phyloP scores from a whole-genome alignment of 2,329 filamentous ascomycete species.

The Ascochyta rabiei region DNA sequence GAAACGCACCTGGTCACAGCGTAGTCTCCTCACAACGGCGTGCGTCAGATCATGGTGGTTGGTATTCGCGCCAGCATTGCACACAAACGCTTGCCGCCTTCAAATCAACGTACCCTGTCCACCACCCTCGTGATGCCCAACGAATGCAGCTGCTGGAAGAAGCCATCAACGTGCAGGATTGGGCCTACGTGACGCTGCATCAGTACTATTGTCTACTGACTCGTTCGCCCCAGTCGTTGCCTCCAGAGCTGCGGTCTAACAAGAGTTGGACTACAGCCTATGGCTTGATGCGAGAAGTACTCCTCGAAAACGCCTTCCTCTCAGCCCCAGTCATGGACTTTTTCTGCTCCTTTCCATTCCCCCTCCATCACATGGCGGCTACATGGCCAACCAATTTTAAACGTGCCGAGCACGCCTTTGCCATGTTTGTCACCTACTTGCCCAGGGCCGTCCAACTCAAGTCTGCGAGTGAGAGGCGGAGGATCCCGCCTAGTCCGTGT shows the following conservation, averaged over 20 bases:
- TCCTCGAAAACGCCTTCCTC: constrained; percentile 56
- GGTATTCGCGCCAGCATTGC: constrained; percentile 25
- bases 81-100: constrained; percentile 14
- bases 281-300: constrained; percentile 49
- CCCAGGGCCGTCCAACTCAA: constrained; percentile 16
- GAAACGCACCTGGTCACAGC: neutral
- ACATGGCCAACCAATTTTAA: constrained; percentile 34
- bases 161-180: constrained; percentile 37
- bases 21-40: neutral
- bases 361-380: constrained; percentile 34
- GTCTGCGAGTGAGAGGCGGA: constrained; percentile 25
- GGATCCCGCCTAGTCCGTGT: constrained; percentile 62
- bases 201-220: constrained; percentile 30
- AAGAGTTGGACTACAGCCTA: constrained; percentile 37
- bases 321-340: constrained; percentile 50
- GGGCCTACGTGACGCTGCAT: constrained; percentile 39
- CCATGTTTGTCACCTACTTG: constrained; percentile 52
- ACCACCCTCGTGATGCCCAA: constrained; percentile 8
- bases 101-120: neutral
- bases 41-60: neutral
- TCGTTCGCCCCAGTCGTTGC: constrained; percentile 44
- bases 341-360: constrained; percentile 57
- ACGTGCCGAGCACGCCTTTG: constrained; percentile 41
- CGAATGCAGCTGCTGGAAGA: constrained; percentile 43
- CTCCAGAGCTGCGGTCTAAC: constrained; percentile 47